phyloP scores from a whole-genome alignment of 129 eudicot genomes.

The Kitagawia praeruptora region DNA sequence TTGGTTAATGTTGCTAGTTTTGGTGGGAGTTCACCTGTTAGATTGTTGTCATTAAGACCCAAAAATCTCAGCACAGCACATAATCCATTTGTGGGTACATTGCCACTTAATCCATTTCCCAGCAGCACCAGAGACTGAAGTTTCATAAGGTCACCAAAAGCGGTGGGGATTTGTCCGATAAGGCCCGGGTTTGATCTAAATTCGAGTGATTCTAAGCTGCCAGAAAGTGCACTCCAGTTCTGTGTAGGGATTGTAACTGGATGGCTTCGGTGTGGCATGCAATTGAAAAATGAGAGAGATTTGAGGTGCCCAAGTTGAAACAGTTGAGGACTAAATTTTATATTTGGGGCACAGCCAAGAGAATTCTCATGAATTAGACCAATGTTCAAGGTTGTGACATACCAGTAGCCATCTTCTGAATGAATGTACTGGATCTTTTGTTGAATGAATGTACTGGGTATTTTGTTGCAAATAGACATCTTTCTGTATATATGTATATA shows the following conservation, averaged over 20 bases:
- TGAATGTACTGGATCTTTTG: too few species aligned
- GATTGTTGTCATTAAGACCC: slow-evolving; percentile 19
- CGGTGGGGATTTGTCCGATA: slow-evolving; percentile 23
- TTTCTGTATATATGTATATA: too few species aligned
- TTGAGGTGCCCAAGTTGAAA: slow-evolving; percentile 26
- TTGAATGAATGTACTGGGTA: too few species aligned
- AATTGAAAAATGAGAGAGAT: slow-evolving; percentile 27
- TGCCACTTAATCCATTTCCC: slow-evolving; percentile 29
- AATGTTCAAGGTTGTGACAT: slow-evolving; percentile 29
- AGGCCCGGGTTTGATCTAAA: slow-evolving; percentile 32
- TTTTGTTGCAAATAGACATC: too few species aligned
- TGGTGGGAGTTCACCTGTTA: slow-evolving; percentile 18
- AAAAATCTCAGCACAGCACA: slow-evolving; percentile 30
- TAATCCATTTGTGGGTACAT: slow-evolving; percentile 17
- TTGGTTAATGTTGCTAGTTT: slow-evolving; percentile 40
- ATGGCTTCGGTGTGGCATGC: slow-evolving; percentile 13
- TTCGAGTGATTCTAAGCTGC: slow-evolving; percentile 28
- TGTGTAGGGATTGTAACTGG: slow-evolving; percentile 18
- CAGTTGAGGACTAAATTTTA: slow-evolving; percentile 23
- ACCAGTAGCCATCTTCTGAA: slow-evolving; percentile 46
- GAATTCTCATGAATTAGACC: slow-evolving; percentile 43
- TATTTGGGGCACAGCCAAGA: slow-evolving; percentile 23
- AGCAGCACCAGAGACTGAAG: slow-evolving; percentile 32
- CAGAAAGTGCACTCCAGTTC: slow-evolving; percentile 20
- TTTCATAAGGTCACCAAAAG: slow-evolving; percentile 22